Percentiles rank a stretch among this genome's conserved stretches.
Conservation (phyloP, 2,329 filamentous ascomycete genomes). For the Fonsecaea multimorphosa region DNA sequence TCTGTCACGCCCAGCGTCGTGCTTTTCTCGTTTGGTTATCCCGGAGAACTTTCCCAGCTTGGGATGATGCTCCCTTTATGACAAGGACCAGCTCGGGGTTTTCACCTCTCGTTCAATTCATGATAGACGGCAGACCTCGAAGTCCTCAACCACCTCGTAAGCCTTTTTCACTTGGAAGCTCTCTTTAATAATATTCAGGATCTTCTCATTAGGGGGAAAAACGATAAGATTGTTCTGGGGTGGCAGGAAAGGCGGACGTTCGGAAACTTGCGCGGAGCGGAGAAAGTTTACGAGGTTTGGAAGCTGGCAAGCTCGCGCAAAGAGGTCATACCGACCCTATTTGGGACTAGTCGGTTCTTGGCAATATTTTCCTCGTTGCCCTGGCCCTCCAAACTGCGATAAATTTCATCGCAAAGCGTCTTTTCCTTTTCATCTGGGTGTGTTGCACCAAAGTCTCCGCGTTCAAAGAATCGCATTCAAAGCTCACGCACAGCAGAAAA, state of each 20-base stretch:
- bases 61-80: not conserved
- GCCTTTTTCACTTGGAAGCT: not conserved
- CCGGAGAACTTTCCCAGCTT: not conserved
- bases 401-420: not conserved
- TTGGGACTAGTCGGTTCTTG: not conserved
- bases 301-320: not conserved
- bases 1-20: not conserved
- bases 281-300: not conserved
- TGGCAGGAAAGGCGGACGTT: conserved; percentile 7
- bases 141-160: not conserved
- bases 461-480: conserved; percentile 99
- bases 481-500: conserved; percentile 86
- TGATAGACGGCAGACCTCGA: not conserved
- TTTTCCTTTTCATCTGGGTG: conserved; percentile 14
- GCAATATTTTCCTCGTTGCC: conserved; percentile 1
- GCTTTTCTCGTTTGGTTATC: not conserved
- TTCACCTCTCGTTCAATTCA: not conserved
- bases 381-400: too few species aligned
- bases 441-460: conserved; percentile 66
- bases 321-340: not conserved
- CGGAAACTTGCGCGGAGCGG: conserved; percentile 19
- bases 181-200: not conserved
- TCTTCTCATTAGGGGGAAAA: not conserved
- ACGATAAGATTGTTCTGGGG: not conserved
- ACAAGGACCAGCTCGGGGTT: not conserved